Conservation (phyloP, 1,284 basidiomycete species). For the Peniophora sp. region DNA sequence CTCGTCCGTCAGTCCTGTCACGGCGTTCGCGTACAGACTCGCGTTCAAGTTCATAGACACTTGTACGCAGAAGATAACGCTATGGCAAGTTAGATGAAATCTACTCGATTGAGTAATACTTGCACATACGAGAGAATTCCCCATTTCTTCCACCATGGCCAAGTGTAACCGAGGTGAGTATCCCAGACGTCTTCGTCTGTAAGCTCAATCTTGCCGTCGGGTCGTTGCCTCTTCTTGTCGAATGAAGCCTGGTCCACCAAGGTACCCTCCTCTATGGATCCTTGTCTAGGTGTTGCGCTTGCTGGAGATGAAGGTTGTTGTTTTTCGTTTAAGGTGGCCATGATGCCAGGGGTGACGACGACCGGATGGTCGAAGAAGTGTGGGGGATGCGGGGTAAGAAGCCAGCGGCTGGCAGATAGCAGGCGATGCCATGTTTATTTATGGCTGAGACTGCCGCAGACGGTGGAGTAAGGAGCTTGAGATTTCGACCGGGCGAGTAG, state of each 20-base stretch:
- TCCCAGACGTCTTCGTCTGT: slow-evolving; percentile 10
- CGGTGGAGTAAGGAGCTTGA: too few relatives aligned
- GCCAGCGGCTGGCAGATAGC: too few relatives aligned
- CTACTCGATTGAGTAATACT: neutral
- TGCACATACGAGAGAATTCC: slow-evolving; percentile 8
- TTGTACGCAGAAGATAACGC: slow-evolving; percentile 14
- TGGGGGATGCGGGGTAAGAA: too few relatives aligned
- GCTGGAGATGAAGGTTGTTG: too few relatives aligned
- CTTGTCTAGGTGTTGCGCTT: too few relatives aligned
- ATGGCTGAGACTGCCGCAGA: too few relatives aligned
- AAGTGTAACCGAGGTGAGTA: slow-evolving; percentile 11
- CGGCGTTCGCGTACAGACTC: slow-evolving; percentile 12
- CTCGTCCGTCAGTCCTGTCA: slow-evolving; percentile 6
- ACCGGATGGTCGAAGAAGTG: too few relatives aligned
- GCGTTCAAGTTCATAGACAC: slow-evolving; percentile 15
- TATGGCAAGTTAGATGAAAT: neutral
- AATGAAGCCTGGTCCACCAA: neutral
- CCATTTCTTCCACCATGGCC: slow-evolving; percentile 12
- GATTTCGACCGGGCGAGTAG: too few relatives aligned
- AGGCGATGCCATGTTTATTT: too few relatives aligned
- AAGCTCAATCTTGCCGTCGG: slow-evolving; percentile 10
- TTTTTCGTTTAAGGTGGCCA: too few relatives aligned
- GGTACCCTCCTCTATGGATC: neutral
- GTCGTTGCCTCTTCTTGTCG: neutral
- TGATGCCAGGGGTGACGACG: too few relatives aligned